These are phyloP conservation scores for Geotrichum citri-aurantii DNA, from an alignment of 1,139 yeast species.

Conservation along the genomic window DNA sequence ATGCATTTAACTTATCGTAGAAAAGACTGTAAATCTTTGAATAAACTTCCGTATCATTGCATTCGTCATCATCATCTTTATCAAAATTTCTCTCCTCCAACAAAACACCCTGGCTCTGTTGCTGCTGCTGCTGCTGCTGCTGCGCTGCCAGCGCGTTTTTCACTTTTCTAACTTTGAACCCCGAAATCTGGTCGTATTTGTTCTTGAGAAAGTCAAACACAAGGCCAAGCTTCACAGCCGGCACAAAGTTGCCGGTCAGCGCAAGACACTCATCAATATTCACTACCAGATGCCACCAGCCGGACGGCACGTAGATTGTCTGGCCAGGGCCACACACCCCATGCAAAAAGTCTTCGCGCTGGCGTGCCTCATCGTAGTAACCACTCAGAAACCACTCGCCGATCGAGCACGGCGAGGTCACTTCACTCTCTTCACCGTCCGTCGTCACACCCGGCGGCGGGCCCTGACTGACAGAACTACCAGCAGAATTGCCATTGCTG, in stretches of 20 bases:
- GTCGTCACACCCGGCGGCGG: constrained; percentile 85
- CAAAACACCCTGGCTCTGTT: too few species aligned
- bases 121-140: not conserved
- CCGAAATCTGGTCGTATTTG: constrained; percentile 68
- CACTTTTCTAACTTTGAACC: constrained; percentile 45
- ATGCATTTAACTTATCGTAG: not conserved
- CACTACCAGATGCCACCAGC: constrained; percentile 95
- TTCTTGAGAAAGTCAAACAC: constrained; percentile 64
- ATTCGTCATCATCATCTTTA: constrained; percentile 13
- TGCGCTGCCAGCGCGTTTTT: constrained; percentile 5
- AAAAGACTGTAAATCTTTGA: constrained; percentile 3
- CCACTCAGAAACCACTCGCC: constrained; percentile 89
- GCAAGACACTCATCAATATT: constrained; percentile 73
- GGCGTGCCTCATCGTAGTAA: constrained; percentile 57
- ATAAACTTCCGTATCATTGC: not conserved
- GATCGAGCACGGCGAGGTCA: constrained; percentile 83
- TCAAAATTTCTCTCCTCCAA: constrained; percentile 1
- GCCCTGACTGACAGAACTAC: constrained; percentile 26
- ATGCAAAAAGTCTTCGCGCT: constrained; percentile 44
- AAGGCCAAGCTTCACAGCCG: constrained; percentile 47
- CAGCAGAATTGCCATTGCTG: not conserved
- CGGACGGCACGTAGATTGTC: constrained; percentile 82
- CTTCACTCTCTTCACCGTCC: constrained; percentile 74
- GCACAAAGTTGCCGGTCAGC: constrained; percentile 82
- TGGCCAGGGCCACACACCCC: constrained; percentile 80